Evolutionary conservation across 352 stramenopile species (phyloP).

Genomic region (Phytophthora kernoviae): DNA sequence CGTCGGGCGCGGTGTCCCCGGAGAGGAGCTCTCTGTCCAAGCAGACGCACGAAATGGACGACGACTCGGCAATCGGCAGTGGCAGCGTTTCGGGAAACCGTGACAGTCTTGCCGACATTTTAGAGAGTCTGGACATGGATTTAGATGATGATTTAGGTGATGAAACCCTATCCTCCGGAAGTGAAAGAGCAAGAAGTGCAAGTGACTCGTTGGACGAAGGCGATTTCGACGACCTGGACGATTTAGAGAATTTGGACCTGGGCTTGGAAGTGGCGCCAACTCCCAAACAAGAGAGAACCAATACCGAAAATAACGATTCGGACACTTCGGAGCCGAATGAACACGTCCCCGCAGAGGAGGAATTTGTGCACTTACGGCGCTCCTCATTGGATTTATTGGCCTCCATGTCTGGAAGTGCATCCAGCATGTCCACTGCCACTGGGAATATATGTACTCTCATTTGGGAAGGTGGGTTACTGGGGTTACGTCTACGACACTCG

Average conservation of each 20-base stretch:
- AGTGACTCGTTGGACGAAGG: constrained; percentile 70
- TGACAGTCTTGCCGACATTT: constrained; percentile 82
- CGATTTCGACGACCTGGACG: constrained; percentile 54
- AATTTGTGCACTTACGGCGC: constrained; percentile 64
- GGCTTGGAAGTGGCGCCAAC: constrained; percentile 34
- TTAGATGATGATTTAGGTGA: constrained; percentile 76
- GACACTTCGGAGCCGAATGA: constrained; percentile 53
- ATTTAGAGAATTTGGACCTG: constrained; percentile 55
- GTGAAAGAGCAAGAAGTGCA: constrained; percentile 29
- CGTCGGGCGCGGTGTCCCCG: constrained; percentile 48
- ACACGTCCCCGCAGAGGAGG: constrained; percentile 59
- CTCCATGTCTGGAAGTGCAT: constrained; percentile 68
- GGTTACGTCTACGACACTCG: constrained; percentile 77
- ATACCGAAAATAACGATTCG: constrained; percentile 32
- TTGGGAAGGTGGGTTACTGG: constrained; percentile 83
- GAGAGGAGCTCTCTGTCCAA: constrained; percentile 75
- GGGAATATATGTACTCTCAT: constrained; percentile 82
- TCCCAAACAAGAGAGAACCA: constrained; percentile 2
- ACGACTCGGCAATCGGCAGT: constrained; percentile 33
- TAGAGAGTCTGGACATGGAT: constrained; percentile 87
- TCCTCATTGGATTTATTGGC: constrained; percentile 77
- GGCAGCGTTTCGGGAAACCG: constrained; percentile 43
- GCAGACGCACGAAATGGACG: constrained; percentile 40
- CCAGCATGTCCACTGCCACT: constrained; percentile 55
- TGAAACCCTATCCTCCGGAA: constrained; percentile 40